Conservation (phyloP, 108 stramenopile species). For the Nitzschia sp. region DNA sequence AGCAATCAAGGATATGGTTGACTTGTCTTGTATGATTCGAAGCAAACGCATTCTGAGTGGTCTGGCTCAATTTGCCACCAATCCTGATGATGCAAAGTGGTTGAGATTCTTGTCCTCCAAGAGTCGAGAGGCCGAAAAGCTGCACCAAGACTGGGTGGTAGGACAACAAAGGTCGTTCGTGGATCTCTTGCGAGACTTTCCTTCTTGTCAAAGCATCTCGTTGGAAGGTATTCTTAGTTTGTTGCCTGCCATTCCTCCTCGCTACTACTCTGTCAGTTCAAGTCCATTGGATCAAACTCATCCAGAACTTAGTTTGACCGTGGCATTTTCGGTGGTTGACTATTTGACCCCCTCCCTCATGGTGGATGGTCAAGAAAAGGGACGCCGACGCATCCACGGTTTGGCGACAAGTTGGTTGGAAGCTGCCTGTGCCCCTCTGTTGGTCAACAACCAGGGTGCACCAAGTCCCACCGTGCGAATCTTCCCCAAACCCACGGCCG, state of each 20-base stretch:
- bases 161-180: slow-evolving; percentile 70
- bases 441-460: slow-evolving; percentile 17
- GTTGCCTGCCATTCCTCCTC: slow-evolving; percentile 76
- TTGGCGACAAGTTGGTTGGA: slow-evolving; percentile 81
- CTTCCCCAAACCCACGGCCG: slow-evolving; percentile 81
- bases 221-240: slow-evolving; percentile 67
- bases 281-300: slow-evolving; percentile 71
- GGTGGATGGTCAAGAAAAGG: slow-evolving; percentile 37
- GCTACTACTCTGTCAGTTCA: slow-evolving; percentile 91
- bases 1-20: slow-evolving; percentile 55
- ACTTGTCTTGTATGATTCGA: slow-evolving; percentile 72
- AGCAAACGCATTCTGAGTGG: slow-evolving; percentile 58
- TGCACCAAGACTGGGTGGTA: slow-evolving; percentile 58
- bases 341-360: slow-evolving; percentile 64
- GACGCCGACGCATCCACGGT: slow-evolving; percentile 65
- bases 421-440: slow-evolving; percentile 54
- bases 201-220: slow-evolving; percentile 73
- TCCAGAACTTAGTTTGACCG: slow-evolving; percentile 40
- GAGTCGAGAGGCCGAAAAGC: slow-evolving; percentile 25
- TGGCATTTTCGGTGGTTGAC: slow-evolving; percentile 91
- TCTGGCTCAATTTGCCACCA: slow-evolving; percentile 63
- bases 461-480: slow-evolving; percentile 50
- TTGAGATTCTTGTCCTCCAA: slow-evolving; percentile 62
- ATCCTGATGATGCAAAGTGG: slow-evolving; percentile 48
- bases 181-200: slow-evolving; percentile 86